Evolutionary conservation across 2,329 filamentous ascomycete species (phyloP), one percentile per base, ranked within the genome.

Genomic region (Huntiella omanensis): DNA sequence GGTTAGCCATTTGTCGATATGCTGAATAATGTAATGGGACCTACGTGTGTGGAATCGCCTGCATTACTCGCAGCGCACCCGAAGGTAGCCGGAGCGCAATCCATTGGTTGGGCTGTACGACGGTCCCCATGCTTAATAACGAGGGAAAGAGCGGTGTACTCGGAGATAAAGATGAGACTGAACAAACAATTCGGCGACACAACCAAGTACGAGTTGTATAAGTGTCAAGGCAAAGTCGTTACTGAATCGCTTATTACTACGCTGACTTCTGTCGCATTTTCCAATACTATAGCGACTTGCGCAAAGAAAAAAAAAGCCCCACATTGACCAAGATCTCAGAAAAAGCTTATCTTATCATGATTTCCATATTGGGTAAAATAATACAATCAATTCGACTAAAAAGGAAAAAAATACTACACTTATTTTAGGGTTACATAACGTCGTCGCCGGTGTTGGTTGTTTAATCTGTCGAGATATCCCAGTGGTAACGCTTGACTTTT

Each of bases 11-110:
- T 10, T 15, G 34, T 44, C 40, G 47, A 33, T 37, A 46, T n/a
- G 52, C 49, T 34, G 36, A 13, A 13, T 4, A 16, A 15, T 34
- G 5, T 16, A 39, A 33, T 7, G 45, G 46, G 40, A 52, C 59
- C 52, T 60, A 79, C 75, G 73, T 77, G 55, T 79, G 73, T 12
- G 75, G 75, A 2, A 63, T 56, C 13, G 75, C 62, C 57, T 77
- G 72, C 3, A 80, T 60, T 13, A 77, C 64, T 49, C 70, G 68
- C 35, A 71, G 61, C 37, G 63, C 68, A 38, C 73, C 75, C 12
- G 73, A 77, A 4, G 75, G 73, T 7, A 79, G 64, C 56, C 69
- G 66, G 40, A 80, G 59, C 40, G 66, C 70, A 6, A 73, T 69
- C 75, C 75, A 80, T 48, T 68, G 64, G 57, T 77, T 66, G 51